Conservation (phyloP, 805 yeast genomes). For the Teunomyces stri region DNA sequence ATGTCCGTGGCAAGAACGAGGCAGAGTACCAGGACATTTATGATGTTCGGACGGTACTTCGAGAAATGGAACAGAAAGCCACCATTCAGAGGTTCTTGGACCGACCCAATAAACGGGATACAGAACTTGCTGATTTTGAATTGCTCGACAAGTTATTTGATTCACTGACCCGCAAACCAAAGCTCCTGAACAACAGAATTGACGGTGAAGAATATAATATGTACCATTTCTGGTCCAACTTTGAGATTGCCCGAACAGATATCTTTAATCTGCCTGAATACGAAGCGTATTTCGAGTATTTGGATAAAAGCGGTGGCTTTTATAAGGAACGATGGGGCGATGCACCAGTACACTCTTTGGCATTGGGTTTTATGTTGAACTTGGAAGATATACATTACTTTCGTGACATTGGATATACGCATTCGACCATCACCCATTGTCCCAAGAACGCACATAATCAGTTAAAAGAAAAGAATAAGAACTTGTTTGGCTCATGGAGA, state of each 20-base stretch:
- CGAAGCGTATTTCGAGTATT: conserved; percentile 59
- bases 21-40: conserved; percentile 21
- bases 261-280: conserved; percentile 67
- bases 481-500: conserved; percentile 30
- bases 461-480: conserved; percentile 13
- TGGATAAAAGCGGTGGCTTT: conserved; percentile 79
- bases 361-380: conserved; percentile 71
- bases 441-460: conserved; percentile 62
- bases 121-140: conserved; percentile 12
- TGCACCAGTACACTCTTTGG: conserved; percentile 91
- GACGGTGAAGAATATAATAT: conserved; percentile 68
- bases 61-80: conserved; percentile 27
- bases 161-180: conserved; percentile 15
- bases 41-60: conserved; percentile 18
- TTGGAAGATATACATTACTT: conserved; percentile 80
- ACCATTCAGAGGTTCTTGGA: conserved; percentile 22
- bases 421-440: conserved; percentile 79
- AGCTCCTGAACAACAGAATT: conserved; percentile 51
- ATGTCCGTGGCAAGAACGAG: conserved; percentile 20
- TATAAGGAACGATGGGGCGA: conserved; percentile 96
- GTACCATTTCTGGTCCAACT: conserved; percentile 92
- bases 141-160: conserved; percentile 7
- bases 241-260: conserved; percentile 84
- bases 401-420: conserved; percentile 88
- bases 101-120: conserved; percentile 20